Evolutionary conservation across 176 grass and related monocot genomes (phyloP), one percentile per base, ranked within the genome.

Genomic region (Phragmites australis): DNA sequence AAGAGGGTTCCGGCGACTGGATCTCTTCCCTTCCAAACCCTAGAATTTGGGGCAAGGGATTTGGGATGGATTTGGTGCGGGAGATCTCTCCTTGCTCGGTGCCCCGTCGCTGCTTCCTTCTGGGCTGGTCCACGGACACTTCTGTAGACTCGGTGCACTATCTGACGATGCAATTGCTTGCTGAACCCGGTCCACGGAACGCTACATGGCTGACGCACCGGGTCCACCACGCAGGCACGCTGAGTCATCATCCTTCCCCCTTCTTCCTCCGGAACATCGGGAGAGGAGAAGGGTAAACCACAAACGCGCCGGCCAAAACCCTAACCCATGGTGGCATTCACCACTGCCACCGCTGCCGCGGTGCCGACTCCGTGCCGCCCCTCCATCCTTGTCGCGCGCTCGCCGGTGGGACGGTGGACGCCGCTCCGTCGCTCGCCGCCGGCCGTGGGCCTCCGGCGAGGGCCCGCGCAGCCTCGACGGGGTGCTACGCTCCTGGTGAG

Each of bases 261-360:
- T 37, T 63, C 26, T 40, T 88, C 49, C 74, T 57, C 30, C 65
- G 25, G 26, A 42, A 6, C 74, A 4, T 6, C 9, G 65, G 70
- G 44, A 3, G n/a, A 30, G 50, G 5, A 11, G 55, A 61, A 10
- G 65, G 54, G 53, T 21, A 21, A 48, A 27, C 65, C 74, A 71
- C 43, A 72, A n/a, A 13, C 25, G 47, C 75, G 43, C 83, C 57
- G 66, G 2, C 48, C 77, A 51, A 32, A 85, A 75, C 64, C 81
- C 82, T 85, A 70, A 21, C 61, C 32, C 56, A 90, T 94, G 92
- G 86, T 81, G 32, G 62, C 78, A 52, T 75, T 80, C 80, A 64
- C 72, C 37, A 51, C 76, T 8, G 0, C 69, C 50, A 16, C 48
- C 44, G 3, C 57, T 1, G 3, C 44, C 7, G 34, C 48, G 23